These are phyloP conservation scores for Lagerstroemia speciosa DNA, from an alignment of 345 rosid species.

Conservation along the genomic window DNA sequence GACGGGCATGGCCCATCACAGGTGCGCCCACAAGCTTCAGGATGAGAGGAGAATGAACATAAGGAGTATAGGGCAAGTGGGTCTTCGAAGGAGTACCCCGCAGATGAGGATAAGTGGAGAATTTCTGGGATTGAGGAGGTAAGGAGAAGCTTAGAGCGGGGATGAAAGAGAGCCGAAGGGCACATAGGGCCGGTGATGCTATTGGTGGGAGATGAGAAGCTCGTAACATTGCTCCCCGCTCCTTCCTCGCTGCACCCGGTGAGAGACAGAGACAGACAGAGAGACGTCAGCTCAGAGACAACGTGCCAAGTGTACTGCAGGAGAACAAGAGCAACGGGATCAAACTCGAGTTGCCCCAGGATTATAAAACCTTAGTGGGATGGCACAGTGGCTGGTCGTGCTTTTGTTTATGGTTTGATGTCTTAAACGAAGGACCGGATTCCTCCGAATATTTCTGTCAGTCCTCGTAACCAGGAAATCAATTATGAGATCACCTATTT, in stretches of 20 bases:
- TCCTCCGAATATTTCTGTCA: no score
- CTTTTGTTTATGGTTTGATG: no score
- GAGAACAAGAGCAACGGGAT: no score
- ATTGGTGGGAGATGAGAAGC: slow-evolving; percentile 22
- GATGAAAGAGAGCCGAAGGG: slow-evolving; percentile 28
- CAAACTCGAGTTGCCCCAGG: no score
- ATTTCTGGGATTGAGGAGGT: slow-evolving; percentile 17
- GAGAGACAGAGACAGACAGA: neutral
- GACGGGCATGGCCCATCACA: slow-evolving; percentile 14
- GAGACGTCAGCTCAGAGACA: no score
- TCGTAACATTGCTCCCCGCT: slow-evolving; percentile 26
- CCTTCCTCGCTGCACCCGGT: neutral
- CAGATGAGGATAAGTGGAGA: slow-evolving; percentile 24
- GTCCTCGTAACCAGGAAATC: no score
- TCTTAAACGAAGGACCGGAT: no score
- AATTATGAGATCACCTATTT: no score
- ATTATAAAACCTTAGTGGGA: no score
- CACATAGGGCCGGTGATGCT: slow-evolving; percentile 21
- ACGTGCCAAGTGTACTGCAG: no score
- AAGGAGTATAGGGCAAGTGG: slow-evolving; percentile 11
- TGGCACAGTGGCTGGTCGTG: no score
- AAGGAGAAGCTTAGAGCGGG: slow-evolving; percentile 30
- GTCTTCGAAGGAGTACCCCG: slow-evolving; percentile 15
- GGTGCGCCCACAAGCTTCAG: slow-evolving; percentile 9
- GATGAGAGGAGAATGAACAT: slow-evolving; percentile 5